Percentiles rank a stretch among this genome's conserved stretches.
Conservation (phyloP, 2,329 filamentous ascomycete species). For the Didymella exigua region DNA sequence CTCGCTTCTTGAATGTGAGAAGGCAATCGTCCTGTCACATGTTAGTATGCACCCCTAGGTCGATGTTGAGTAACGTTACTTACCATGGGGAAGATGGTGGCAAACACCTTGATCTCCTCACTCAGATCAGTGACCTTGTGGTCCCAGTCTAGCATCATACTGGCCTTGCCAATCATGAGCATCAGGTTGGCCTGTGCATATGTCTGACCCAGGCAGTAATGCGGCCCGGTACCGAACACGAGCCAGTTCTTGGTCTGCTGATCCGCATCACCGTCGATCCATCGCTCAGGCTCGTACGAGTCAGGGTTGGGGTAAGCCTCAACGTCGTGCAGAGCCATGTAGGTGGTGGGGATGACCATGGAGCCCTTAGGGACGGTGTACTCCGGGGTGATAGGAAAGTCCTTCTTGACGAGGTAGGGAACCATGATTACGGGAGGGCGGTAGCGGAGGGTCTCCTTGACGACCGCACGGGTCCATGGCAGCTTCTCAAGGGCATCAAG, state of each 20-base stretch:
- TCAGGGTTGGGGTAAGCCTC: conserved; percentile 92
- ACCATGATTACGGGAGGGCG: conserved; percentile 97
- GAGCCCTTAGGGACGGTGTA: conserved; percentile 96
- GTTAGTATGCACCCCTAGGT: conserved; percentile 24
- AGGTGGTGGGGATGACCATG: conserved; percentile 93
- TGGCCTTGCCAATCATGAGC: conserved; percentile 87
- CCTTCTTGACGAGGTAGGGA: conserved; percentile 91
- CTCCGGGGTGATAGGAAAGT: conserved; percentile 83
- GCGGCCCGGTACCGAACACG: conserved; percentile 92
- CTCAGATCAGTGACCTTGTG: conserved; percentile 82
- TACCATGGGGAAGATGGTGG: conserved; percentile 96
- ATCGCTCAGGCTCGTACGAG: conserved; percentile 59
- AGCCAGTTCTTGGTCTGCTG: conserved; percentile 94
- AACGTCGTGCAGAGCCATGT: conserved; percentile 87
- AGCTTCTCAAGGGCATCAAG: conserved; percentile 89
- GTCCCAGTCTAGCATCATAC: conserved; percentile 84
- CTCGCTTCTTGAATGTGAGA: conserved; percentile 66
- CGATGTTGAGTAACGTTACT: conserved; percentile 41
- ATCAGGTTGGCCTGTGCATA: conserved; percentile 91
- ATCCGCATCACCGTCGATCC: conserved; percentile 85
- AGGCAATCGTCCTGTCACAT: conserved; percentile 75
- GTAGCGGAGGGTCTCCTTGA: conserved; percentile 73
- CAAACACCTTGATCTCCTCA: conserved; percentile 98
- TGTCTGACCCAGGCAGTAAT: conserved; percentile 93
- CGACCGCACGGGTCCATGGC: conserved; percentile 87